Base-by-base conservation (phyloP, 75 land plant genomes). In the Pseudotsuga menziesii region DNA sequence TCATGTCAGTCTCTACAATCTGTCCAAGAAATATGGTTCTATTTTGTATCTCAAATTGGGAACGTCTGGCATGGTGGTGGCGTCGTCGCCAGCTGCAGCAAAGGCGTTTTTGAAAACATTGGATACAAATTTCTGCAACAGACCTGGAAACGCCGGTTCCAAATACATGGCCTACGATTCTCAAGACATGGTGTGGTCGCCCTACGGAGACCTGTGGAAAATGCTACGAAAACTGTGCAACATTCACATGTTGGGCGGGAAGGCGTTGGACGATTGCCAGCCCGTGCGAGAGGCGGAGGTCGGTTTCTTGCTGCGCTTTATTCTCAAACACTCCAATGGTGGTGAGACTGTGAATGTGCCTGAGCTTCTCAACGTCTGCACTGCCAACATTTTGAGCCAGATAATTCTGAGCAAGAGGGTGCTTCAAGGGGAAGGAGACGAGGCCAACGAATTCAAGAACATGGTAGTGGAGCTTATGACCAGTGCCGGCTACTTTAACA, bases 1-100 rank as follows among this genome's bases (percentile, higher is more conserved):
- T 19, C 91, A 86, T 56, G 82, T 77, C 17, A 16, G 72, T 3
- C 70, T 89, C 7, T 77, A 82, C 41, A 39, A 75, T 4, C 22
- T 87, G 59, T 78, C 89, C 54, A 78, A 77, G 81, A 76, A 63
- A 44, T 84, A 83, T 63, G 89, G 89, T 0, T 84, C 91, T 4
- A 59, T 89, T 57, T 73, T 89, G 84, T 77, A 76, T 57, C 77
- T 89, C 4, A 81, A 82, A 25, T 55, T 89, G 81, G 91, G 91
- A 23, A 74, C 71, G 1, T 36, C 26, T 52, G 39, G 27, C 13
- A 56, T 87, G 74, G 86, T 87, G 35, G 89, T 89, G 14, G 86
- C 80, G 0, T 84, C 84, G 17, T 75, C 83, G 1, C 84, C 89
- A 8, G 86, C 72, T 13, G 86, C 86, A 2, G 89, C 85, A 20